phyloP scores from a whole-genome alignment of 192 early-diverging fungal genomes.

The Diversispora epigaea region DNA sequence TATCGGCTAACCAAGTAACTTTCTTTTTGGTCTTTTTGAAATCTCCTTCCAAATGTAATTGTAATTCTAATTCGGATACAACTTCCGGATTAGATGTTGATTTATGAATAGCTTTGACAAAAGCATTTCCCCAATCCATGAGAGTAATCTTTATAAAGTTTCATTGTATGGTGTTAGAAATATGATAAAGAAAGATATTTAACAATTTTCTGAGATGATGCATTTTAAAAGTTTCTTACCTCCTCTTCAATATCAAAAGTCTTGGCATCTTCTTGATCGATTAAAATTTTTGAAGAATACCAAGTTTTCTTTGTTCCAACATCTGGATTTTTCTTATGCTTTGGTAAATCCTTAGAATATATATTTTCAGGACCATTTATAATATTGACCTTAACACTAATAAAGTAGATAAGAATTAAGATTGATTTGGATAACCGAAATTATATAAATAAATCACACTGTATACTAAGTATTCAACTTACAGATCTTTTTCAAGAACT shows the following conservation, averaged over 20 bases:
- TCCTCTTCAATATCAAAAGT: conserved; percentile 83
- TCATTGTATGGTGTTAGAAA: not conserved
- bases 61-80: conserved; percentile 64
- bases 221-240: conserved; percentile 36
- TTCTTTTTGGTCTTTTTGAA: conserved; percentile 99
- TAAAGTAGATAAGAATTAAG: not conserved
- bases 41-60: conserved; percentile 88
- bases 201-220: no score
- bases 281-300: conserved; percentile 72
- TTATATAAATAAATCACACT: not conserved
- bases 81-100: conserved; percentile 44
- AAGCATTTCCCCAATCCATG: conserved; percentile 99
- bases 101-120: conserved; percentile 77
- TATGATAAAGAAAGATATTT: not conserved
- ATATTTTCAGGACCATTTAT: conserved; percentile 55
- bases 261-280: conserved; percentile 88
- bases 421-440: not conserved
- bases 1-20: conserved; percentile 88
- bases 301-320: conserved; percentile 85
- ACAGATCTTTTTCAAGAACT: conserved; percentile 65
- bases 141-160: conserved; percentile 67
- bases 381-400: conserved; percentile 63
- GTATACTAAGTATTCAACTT: conserved; percentile 29
- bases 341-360: conserved; percentile 66
- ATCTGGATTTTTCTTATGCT: conserved; percentile 97